These are phyloP conservation scores for Penicillium parvum DNA, from an alignment of 495 filamentous ascomycete genomes.

Conservation along the genomic window DNA sequence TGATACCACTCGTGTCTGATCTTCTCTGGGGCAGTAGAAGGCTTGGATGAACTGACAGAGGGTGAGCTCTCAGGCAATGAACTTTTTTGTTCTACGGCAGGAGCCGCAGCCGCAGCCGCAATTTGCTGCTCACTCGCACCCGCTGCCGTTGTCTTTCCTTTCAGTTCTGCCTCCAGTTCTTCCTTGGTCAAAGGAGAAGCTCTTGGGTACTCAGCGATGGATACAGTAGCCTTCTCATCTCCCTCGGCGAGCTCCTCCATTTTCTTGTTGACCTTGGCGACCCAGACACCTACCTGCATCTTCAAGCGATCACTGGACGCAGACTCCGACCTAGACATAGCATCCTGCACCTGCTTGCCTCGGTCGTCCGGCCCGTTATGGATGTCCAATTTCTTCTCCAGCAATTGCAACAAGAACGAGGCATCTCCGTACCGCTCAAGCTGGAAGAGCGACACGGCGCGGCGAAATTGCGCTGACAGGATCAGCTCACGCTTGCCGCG, in stretches of 20 bases:
- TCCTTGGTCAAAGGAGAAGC: conserved; percentile 41
- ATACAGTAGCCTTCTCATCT: conserved; percentile 54
- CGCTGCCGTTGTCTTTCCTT: conserved; percentile 22
- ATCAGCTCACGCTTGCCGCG: conserved; percentile 80
- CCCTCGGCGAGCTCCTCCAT: conserved; percentile 53
- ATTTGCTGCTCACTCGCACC: conserved; percentile 15
- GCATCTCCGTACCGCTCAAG: conserved; percentile 74
- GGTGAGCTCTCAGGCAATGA: not conserved
- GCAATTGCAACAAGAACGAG: conserved; percentile 62
- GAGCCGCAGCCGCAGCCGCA: conserved; percentile 2
- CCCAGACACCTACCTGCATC: conserved; percentile 55
- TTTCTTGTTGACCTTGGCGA: conserved; percentile 49
- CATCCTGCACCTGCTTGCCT: too few species aligned
- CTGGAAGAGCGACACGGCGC: conserved; percentile 68
- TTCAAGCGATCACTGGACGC: too few species aligned
- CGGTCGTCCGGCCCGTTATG: too few species aligned
- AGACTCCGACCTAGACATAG: conserved; percentile 20
- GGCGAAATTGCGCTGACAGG: conserved; percentile 72
- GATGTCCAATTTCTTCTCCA: conserved; percentile 55
- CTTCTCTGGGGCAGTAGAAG: conserved; percentile 35
- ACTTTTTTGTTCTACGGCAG: not conserved
- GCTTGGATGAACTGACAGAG: not conserved
- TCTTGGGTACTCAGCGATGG: conserved; percentile 55
- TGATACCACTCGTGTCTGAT: conserved; percentile 83
- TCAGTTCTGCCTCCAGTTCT: conserved; percentile 30